phyloP scores from a whole-genome alignment of 2,329 filamentous ascomycete species.

The Colletotrichum sp. region DNA sequence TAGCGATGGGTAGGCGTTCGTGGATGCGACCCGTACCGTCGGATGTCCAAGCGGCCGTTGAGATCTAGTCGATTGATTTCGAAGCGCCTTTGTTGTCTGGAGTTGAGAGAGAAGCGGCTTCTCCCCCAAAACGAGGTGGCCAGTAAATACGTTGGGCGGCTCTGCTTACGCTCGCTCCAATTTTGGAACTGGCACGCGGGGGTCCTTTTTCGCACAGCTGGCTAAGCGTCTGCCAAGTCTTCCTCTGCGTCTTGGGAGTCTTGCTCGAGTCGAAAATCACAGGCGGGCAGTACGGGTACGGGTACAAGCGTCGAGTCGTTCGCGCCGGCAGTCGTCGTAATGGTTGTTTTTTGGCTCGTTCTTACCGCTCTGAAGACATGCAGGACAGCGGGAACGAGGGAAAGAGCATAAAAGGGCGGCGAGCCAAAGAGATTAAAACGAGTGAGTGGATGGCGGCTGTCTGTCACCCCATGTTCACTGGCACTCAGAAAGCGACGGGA shows the following conservation, averaged over 20 bases:
- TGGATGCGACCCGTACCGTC: neutral
- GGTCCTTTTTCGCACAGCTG: neutral
- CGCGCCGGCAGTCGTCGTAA: neutral
- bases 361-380: neutral
- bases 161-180: neutral
- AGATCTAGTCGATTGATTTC: neutral
- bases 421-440: slow-evolving; percentile 9
- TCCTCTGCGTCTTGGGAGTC: neutral
- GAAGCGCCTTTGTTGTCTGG: neutral
- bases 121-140: neutral
- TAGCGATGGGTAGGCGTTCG: neutral
- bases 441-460: neutral
- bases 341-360: neutral
- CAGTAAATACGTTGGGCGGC: neutral
- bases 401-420: neutral
- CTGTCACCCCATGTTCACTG: slow-evolving; percentile 1
- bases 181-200: neutral
- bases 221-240: neutral
- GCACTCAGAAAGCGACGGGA: neutral
- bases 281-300: neutral
- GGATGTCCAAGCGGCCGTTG: neutral
- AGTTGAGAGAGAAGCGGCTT: neutral
- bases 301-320: neutral
- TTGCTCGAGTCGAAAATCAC: neutral
- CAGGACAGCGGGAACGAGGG: slow-evolving; percentile 5